Conservation (phyloP, 2,329 filamentous ascomycete species). For the Stachybotrys chartarum region DNA sequence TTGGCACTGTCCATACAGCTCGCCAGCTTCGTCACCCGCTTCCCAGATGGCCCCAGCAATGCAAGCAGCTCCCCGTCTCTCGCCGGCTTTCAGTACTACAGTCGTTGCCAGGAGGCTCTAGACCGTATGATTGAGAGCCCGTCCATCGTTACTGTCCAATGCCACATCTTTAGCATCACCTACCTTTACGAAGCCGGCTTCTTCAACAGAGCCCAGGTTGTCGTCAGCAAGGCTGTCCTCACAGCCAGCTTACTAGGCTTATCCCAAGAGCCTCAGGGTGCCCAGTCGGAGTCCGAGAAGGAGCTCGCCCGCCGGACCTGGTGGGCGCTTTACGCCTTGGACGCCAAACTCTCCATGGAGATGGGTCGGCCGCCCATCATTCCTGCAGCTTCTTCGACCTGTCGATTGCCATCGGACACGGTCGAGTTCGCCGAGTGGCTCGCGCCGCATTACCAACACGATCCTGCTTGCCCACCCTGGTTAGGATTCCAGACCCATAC, state of each 20-base stretch:
- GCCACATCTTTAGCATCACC: conserved; percentile 33
- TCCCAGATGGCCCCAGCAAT: conserved; percentile 9
- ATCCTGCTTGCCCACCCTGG: background rate
- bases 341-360: background rate
- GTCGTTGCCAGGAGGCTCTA: conserved; percentile 34
- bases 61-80: conserved; percentile 18
- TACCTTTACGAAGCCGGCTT: background rate
- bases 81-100: conserved; percentile 36
- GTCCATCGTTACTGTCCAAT: conserved; percentile 36
- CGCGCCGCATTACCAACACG: background rate
- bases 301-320: background rate
- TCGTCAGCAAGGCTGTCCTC: background rate
- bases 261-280: background rate
- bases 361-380: background rate
- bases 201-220: background rate
- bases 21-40: conserved; percentile 14
- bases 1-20: conserved; percentile 45
- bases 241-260: background rate
- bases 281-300: background rate
- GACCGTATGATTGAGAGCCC: conserved; percentile 34
- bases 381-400: background rate
- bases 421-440: background rate
- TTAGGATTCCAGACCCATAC: background rate
- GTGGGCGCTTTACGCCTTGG: background rate
- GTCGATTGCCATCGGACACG: background rate